A percentile compares a stretch with the other conserved stretches of the same genome.
These are phyloP conservation scores for Dictyostelium intermedium DNA, from an alignment of 78 protist genomes.

Conservation along the genomic window DNA sequence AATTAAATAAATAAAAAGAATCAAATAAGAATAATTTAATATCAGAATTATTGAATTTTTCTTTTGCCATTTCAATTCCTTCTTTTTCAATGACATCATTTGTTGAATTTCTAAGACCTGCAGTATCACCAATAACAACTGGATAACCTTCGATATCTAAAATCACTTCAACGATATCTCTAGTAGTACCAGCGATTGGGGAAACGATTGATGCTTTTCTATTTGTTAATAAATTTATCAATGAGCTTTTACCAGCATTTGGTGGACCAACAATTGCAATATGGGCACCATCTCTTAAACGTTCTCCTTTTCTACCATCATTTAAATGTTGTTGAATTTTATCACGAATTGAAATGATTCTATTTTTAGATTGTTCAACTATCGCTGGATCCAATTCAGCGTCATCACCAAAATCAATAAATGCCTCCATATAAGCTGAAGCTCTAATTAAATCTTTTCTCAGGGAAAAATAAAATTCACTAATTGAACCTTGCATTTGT, in stretches of 20 bases:
- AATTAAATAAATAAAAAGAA: neutral
- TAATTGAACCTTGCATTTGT: constrained; percentile 81
- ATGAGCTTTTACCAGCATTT: constrained; percentile 90
- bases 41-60: constrained; percentile 31
- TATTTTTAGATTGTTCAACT: constrained; percentile 22
- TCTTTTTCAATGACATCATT: constrained; percentile 83
- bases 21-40: constrained; percentile 34
- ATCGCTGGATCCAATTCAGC: constrained; percentile 85
- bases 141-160: constrained; percentile 92
- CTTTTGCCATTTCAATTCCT: constrained; percentile 84
- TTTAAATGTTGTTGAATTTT: constrained; percentile 56
- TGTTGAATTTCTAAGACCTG: constrained; percentile 83
- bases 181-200: constrained; percentile 93
- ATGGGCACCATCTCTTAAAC: constrained; percentile 79
- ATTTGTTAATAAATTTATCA: constrained; percentile 90
- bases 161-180: constrained; percentile 91
- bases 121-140: constrained; percentile 91
- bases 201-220: constrained; percentile 93
- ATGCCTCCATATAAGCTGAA: constrained; percentile 92
- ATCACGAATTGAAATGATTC: neutral
- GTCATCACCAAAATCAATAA: constrained; percentile 95
- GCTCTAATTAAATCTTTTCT: constrained; percentile 39
- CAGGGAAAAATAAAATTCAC: neutral
- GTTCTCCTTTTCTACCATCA: constrained; percentile 86
- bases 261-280: constrained; percentile 90